These are phyloP conservation scores for Populus tremula DNA, from an alignment of 345 rosid species.

Conservation along the genomic window DNA sequence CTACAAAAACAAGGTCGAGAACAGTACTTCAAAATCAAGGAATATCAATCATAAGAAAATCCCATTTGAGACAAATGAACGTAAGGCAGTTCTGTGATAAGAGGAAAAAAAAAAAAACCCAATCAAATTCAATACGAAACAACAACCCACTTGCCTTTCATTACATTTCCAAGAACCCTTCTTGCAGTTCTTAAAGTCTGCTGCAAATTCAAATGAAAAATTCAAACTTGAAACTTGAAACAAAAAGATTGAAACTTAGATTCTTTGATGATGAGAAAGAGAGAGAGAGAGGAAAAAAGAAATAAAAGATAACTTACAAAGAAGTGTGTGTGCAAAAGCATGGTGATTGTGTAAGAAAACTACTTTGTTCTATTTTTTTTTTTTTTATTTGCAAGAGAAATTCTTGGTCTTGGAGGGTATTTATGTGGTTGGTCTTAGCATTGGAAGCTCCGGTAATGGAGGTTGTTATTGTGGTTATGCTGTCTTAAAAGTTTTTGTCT, in stretches of 20 bases:
- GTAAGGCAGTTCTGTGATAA: not conserved
- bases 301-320: not conserved
- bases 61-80: no score
- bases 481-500: not conserved
- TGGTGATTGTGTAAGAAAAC: not conserved
- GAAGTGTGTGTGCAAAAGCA: slow-evolving; percentile 1
- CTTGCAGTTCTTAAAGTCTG: slow-evolving; percentile 12
- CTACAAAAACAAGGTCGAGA: slow-evolving; percentile 5
- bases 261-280: no score
- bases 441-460: not conserved
- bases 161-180: slow-evolving; percentile 24
- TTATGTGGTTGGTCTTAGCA: not conserved
- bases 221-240: not conserved
- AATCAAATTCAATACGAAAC: not conserved
- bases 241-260: not conserved
- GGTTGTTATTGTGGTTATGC: not conserved
- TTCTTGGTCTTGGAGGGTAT: not conserved
- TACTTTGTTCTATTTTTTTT: not conserved
- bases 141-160: slow-evolving; percentile 35
- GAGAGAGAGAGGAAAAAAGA: no score
- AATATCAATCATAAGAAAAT: not conserved
- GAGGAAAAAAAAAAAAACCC: not conserved
- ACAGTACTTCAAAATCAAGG: not conserved
- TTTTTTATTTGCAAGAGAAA: not conserved
- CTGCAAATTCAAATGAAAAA: slow-evolving; percentile 19